A percentile compares a stretch with the other conserved stretches of the same genome.
Evolutionary conservation across 116 monocot genomes (phyloP).

Genomic region (Papilionanthe hybrid): DNA sequence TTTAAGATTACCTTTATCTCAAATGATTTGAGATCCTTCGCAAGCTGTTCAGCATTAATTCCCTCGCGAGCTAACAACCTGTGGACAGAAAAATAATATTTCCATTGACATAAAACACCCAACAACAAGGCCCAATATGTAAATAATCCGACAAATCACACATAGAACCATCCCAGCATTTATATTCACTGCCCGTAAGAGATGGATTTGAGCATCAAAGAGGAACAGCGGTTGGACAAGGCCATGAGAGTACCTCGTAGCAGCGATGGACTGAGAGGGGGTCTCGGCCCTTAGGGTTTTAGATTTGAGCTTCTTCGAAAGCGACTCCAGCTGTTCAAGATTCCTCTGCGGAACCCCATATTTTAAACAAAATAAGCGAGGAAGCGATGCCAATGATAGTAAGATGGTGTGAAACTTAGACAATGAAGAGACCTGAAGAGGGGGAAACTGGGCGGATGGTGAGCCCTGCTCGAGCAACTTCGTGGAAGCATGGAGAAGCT

Average conservation of each 20-base stretch:
- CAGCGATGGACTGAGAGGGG: constrained; percentile 71
- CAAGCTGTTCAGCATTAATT: constrained; percentile 92
- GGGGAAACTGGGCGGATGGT: constrained; percentile 79
- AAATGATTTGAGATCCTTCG: constrained; percentile 87
- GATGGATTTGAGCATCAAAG: background rate
- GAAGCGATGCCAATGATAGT: background rate
- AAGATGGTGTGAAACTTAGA: background rate
- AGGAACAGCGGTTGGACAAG: background rate
- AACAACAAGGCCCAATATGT: too few species aligned
- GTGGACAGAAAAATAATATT: background rate
- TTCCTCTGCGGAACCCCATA: constrained; percentile 53
- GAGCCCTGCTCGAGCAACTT: constrained; percentile 87
- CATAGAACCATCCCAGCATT: background rate
- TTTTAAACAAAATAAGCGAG: background rate
- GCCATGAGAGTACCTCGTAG: constrained; percentile 56
- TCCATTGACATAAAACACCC: background rate
- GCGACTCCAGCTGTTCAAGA: constrained; percentile 80
- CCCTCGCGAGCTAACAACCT: constrained; percentile 92
- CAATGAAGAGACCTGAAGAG: constrained; percentile 59
- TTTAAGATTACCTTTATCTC: constrained; percentile 65
- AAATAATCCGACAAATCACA: too few species aligned
- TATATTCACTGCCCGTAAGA: background rate
- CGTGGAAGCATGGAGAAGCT: constrained; percentile 84
- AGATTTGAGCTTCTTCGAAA: constrained; percentile 89
- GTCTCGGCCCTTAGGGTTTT: constrained; percentile 69